These are phyloP conservation scores for Pichia kluyveri DNA, from an alignment of 805 yeast genomes.

Conservation along the genomic window DNA sequence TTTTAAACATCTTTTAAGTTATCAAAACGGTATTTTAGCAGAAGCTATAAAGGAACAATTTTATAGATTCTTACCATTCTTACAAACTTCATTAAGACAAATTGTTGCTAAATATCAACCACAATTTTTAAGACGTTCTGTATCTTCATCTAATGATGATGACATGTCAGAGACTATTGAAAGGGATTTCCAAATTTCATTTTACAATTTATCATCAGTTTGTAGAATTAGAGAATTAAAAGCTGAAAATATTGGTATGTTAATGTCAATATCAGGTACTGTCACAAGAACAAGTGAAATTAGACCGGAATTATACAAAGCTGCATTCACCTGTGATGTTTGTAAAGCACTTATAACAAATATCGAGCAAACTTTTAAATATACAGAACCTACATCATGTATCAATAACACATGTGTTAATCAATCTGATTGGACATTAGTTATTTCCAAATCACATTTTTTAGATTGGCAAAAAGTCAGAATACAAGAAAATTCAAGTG, in stretches of 20 bases:
- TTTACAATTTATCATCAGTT: conserved; percentile 74
- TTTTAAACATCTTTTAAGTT: conserved; percentile 62
- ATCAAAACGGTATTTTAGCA: conserved; percentile 83
- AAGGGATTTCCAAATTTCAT: conserved; percentile 79
- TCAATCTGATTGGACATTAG: conserved; percentile 76
- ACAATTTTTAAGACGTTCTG: conserved; percentile 40
- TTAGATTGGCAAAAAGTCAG: conserved; percentile 96
- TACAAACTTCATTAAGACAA: conserved; percentile 64
- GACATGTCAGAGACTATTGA: conserved; percentile 42
- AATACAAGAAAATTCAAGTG: conserved; percentile 92
- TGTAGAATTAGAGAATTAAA: conserved; percentile 84
- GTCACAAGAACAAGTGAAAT: conserved; percentile 95
- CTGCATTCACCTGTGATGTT: conserved; percentile 79
- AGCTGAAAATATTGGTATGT: conserved; percentile 79
- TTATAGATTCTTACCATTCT: conserved; percentile 83
- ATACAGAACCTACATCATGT: conserved; percentile 91
- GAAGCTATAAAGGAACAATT: conserved; percentile 85
- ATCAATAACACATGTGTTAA: conserved; percentile 83
- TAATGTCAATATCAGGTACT: conserved; percentile 84
- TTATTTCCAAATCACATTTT: conserved; percentile 76
- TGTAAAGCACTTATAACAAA: conserved; percentile 82
- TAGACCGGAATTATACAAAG: conserved; percentile 85
- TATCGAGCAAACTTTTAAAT: conserved; percentile 86
- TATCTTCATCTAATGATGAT: conserved; percentile 30
- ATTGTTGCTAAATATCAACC: conserved; percentile 74